Evolutionary conservation across 495 filamentous ascomycete genomes (phyloP).

Genomic region (Aspergillus hancockii): DNA sequence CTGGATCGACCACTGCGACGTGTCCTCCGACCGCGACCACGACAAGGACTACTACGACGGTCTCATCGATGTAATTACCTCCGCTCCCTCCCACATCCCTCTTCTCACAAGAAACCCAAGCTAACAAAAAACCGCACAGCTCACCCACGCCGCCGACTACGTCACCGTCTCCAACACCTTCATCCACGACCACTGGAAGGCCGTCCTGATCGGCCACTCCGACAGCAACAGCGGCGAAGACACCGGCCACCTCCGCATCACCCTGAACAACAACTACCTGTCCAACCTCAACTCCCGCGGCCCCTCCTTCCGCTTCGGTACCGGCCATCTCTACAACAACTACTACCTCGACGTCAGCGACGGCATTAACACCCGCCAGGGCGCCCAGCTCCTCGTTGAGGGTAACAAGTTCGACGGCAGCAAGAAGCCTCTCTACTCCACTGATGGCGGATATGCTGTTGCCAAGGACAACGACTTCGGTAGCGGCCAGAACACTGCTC

Average conservation of each 20-base stretch:
- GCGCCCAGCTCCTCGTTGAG: slow-evolving; percentile 65
- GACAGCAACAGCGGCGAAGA: slow-evolving; percentile 45
- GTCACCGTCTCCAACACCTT: slow-evolving; percentile 53
- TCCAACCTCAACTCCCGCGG: slow-evolving; percentile 60
- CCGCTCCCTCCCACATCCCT: not conserved
- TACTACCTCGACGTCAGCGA: slow-evolving; percentile 48
- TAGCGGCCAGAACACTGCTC: slow-evolving; percentile 44
- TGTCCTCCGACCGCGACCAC: slow-evolving; percentile 55
- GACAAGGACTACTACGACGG: slow-evolving; percentile 72
- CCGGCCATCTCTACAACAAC: slow-evolving; percentile 55
- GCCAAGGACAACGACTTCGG: slow-evolving; percentile 59
- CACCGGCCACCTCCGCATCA: slow-evolving; percentile 57
- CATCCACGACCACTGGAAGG: slow-evolving; percentile 67
- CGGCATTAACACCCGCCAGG: slow-evolving; percentile 66
- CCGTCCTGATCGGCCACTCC: slow-evolving; percentile 60
- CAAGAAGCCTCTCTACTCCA: slow-evolving; percentile 53
- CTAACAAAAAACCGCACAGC: slow-evolving; percentile 18
- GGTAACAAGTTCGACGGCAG: slow-evolving; percentile 55
- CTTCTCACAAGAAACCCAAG: no score
- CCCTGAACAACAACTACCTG: slow-evolving; percentile 65
- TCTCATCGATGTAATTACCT: slow-evolving; percentile 59
- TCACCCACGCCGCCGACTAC: slow-evolving; percentile 51
- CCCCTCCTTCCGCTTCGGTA: slow-evolving; percentile 65
- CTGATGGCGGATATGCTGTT: slow-evolving; percentile 56
- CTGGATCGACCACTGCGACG: slow-evolving; percentile 70